Evolutionary conservation across 2,329 filamentous ascomycete species (phyloP).

Genomic region (Lasiodiplodia sp.): DNA sequence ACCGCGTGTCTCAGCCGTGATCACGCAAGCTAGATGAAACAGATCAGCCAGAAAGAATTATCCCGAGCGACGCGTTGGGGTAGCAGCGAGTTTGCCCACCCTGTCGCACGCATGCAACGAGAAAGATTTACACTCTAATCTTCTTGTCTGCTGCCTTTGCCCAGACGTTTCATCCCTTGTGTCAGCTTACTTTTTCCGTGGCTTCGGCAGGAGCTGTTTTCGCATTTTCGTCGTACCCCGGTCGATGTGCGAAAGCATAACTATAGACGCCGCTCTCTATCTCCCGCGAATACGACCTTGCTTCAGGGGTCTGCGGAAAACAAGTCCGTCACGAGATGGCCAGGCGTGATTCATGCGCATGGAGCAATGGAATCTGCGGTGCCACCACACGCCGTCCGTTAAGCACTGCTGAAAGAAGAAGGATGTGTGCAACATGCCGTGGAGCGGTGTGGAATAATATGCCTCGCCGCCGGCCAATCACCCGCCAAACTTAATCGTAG

Average conservation of each 20-base stretch:
- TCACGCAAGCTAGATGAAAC: constrained; percentile 25
- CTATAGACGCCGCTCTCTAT: constrained; percentile 22
- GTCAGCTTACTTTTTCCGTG: constrained; percentile 10
- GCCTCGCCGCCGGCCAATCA: constrained; percentile 4
- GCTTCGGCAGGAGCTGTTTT: constrained; percentile 14
- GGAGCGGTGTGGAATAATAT: constrained; percentile 19
- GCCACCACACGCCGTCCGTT: constrained; percentile 22
- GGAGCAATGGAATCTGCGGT: constrained; percentile 20
- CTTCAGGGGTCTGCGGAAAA: constrained; percentile 1
- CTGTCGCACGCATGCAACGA: constrained; percentile 25
- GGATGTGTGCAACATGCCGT: constrained; percentile 11
- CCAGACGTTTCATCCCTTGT: constrained; percentile 3
- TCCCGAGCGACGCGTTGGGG: neutral
- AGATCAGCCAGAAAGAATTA: constrained; percentile 11
- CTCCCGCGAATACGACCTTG: constrained; percentile 25
- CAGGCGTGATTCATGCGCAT: constrained; percentile 26
- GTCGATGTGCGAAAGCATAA: constrained; percentile 24
- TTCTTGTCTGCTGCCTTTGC: neutral
- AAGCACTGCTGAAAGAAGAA: constrained; percentile 17
- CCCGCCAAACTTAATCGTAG: constrained; percentile 16
- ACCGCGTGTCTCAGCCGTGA: constrained; percentile 18
- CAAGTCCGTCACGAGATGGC: constrained; percentile 20
- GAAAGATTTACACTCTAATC: neutral
- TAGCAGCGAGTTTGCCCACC: constrained; percentile 4
- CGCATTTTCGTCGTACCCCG: constrained; percentile 15